Evolutionary conservation across 257 asterid species (phyloP), one percentile per base, ranked within the genome.

Genomic region (Agastache rugosa): DNA sequence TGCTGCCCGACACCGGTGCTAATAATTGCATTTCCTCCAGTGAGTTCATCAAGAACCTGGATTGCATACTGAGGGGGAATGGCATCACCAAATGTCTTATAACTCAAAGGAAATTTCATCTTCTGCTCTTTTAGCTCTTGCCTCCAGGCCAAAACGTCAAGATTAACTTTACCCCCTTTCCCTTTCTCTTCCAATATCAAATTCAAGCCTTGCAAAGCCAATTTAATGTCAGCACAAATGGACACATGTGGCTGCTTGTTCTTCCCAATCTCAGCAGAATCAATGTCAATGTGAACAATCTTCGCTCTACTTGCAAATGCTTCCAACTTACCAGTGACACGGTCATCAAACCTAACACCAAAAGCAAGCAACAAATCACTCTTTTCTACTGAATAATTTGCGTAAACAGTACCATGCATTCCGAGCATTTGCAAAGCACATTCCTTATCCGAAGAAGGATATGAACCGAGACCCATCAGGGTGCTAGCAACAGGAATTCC

Each of bases 1-100:
- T 93, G 98, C 76, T 93, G 98, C 62, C 98, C 98, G 8, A 91
- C 97, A 12, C 97, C 97, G 2, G 91, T 90, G 73, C 87, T 87
- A 12, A 90, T 77, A 51, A 93, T 87, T 8, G 95, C 97, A 10
- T 86, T 82, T 22, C 97, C 97, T 1, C 82, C 76, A 0, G 96
- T 91, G 71, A 93, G 75, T 67, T 93, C 98, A 71, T 91, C 96
- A 5, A 93, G 97, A 63, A 76, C 72, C 84, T 87, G 85, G 31
- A 91, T 93, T 0, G 93, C 97, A 69, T 85, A 85, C 64, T 93
- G 96, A 6, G 96, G 98, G 60, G 96, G 96, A 79, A 91, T 91
- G 39, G 91, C 91, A n/a, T 77, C 92, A n/a, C 50, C 96, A 59
- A 87, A 86, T 11, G 91, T 85, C 76, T 87, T 91, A 58, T 48